These are phyloP conservation scores for Cephaloascus albidus DNA, from an alignment of 805 yeast species.

Conservation along the genomic window DNA sequence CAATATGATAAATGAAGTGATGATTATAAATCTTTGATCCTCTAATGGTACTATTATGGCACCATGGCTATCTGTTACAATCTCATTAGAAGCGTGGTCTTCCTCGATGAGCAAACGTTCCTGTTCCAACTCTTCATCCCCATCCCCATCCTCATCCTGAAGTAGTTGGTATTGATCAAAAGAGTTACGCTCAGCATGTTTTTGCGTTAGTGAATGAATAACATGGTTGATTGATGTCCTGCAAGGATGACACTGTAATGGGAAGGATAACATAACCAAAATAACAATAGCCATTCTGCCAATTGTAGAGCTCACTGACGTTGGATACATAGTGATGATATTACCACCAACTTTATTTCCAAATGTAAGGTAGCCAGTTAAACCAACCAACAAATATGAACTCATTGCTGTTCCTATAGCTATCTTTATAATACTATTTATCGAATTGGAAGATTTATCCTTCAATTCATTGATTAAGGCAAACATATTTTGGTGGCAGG, in stretches of 20 bases:
- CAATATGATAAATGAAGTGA: conserved; percentile 35
- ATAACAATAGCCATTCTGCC: conserved; percentile 78
- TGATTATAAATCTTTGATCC: conserved; percentile 6
- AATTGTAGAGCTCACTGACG: conserved; percentile 53
- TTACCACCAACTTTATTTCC: conserved; percentile 77
- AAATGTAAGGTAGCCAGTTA: conserved; percentile 78
- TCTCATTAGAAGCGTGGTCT: conserved; percentile 7
- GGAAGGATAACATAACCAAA: conserved; percentile 76
- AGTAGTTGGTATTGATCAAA: conserved; percentile 1
- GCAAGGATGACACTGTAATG: conserved; percentile 86
- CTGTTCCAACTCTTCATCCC: background rate
- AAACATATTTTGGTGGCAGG: conserved; percentile 95
- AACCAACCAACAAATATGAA: conserved; percentile 65
- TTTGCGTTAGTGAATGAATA: conserved; percentile 34
- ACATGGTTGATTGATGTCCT: conserved; percentile 75
- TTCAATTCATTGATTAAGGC: conserved; percentile 75
- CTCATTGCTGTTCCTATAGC: conserved; percentile 53
- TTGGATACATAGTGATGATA: conserved; percentile 69
- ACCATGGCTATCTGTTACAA: conserved; percentile 4
- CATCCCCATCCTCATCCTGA: background rate
- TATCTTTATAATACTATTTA: conserved; percentile 35
- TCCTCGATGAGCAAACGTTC: conserved; percentile 2
- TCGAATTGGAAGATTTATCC: conserved; percentile 37
- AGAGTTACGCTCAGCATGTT: background rate
- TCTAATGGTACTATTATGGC: conserved; percentile 10